phyloP scores from a whole-genome alignment of 495 filamentous ascomycete genomes.

The Hypoxylon trugodes region DNA sequence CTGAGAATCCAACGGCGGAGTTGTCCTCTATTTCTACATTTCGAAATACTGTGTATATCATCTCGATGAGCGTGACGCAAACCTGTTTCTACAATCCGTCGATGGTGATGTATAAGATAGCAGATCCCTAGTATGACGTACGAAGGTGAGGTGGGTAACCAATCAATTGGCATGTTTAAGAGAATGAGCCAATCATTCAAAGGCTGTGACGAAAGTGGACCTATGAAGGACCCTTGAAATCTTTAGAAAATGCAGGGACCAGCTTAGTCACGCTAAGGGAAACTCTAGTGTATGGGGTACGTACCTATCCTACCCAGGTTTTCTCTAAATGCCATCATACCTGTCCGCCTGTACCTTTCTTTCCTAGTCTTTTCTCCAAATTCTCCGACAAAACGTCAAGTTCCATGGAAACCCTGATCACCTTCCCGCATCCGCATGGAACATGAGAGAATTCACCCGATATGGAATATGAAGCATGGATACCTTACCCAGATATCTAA shows the following conservation, averaged over 20 bases:
- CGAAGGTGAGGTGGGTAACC: slow-evolving; percentile 6
- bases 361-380: not conserved
- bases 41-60: slow-evolving; percentile 12
- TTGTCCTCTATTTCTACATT: slow-evolving; percentile 19
- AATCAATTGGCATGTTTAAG: slow-evolving; percentile 6
- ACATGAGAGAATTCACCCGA: not conserved
- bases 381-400: not conserved
- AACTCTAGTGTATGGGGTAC: not conserved
- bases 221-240: slow-evolving; percentile 22
- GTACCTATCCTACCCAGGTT: not conserved
- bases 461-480: not conserved
- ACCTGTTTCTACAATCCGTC: slow-evolving; percentile 22
- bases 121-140: slow-evolving; percentile 37
- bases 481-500: slow-evolving; percentile 6
- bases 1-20: not conserved
- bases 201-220: slow-evolving; percentile 24
- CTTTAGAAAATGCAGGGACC: slow-evolving; percentile 28
- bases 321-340: slow-evolving; percentile 25
- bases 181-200: slow-evolving; percentile 14
- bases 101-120: slow-evolving; percentile 25
- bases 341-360: not conserved
- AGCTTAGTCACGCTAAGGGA: slow-evolving; percentile 9
- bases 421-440: not conserved
- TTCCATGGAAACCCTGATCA: slow-evolving; percentile 9
- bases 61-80: slow-evolving; percentile 33